A percentile compares a stretch with the other conserved stretches of the same genome.
These are phyloP conservation scores for Arthrinium puccinioides DNA, from an alignment of 2,329 filamentous ascomycete species.

Conservation along the genomic window DNA sequence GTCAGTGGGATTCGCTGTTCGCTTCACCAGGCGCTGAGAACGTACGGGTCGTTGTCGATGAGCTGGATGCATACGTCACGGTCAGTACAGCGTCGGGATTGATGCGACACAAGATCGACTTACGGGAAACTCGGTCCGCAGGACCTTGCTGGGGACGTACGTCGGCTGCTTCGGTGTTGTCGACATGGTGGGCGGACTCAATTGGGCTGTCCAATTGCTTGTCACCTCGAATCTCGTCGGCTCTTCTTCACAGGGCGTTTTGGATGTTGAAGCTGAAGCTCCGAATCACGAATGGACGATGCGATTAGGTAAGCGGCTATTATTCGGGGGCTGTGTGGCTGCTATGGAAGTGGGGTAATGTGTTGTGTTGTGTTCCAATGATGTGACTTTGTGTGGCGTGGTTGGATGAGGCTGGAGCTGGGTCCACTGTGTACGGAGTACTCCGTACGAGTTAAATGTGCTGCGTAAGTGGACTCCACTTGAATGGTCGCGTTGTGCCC, in stretches of 20 bases:
- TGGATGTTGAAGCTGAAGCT: conserved; percentile 15
- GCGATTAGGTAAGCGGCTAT: conserved; percentile 22
- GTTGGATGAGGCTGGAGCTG: neutral
- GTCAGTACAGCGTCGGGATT: neutral
- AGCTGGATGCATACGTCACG: conserved; percentile 52
- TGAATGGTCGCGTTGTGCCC: too few species aligned
- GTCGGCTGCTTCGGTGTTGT: conserved; percentile 28
- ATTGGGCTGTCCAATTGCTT: conserved; percentile 9
- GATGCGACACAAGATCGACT: conserved; percentile 29
- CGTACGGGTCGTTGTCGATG: conserved; percentile 98
- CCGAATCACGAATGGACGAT: conserved; percentile 14
- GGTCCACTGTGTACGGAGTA: too few species aligned
- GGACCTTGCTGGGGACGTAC: conserved; percentile 68
- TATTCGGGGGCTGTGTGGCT: conserved; percentile 10
- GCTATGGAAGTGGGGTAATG: too few species aligned
- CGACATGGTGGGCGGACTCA: conserved; percentile 27
- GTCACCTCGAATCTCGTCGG: too few species aligned
- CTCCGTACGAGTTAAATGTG: too few species aligned
- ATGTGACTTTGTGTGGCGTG: neutral
- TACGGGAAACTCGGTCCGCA: conserved; percentile 83
- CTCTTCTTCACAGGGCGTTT: too few species aligned
- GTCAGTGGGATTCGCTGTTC: conserved; percentile 2
- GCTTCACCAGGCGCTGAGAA: conserved; percentile 11
- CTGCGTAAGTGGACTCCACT: too few species aligned
- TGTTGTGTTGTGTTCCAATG: too few species aligned